Conservation (phyloP, 2,329 filamentous ascomycete species). For the Pyrenochaeta sp. region DNA sequence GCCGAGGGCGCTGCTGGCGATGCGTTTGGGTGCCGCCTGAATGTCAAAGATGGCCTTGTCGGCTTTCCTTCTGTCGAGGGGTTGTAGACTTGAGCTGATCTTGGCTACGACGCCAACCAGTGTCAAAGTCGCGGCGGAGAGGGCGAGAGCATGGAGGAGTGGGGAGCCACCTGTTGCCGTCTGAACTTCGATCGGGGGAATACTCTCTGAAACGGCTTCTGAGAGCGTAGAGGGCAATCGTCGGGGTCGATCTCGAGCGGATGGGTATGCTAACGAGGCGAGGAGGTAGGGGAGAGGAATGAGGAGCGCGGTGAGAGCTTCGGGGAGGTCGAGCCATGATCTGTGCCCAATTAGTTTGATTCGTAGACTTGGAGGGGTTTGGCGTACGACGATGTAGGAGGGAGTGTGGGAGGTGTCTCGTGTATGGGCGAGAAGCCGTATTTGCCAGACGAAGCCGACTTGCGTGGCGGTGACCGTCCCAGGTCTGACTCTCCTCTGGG, state of each 20-base stretch:
- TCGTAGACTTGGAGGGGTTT: neutral
- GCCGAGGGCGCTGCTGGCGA: slow-evolving; percentile 48
- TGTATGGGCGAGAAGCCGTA: slow-evolving; percentile 47
- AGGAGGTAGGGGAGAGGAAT: slow-evolving; percentile 59
- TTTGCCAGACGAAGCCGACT: slow-evolving; percentile 23
- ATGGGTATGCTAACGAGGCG: slow-evolving; percentile 56
- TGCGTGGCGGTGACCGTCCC: slow-evolving; percentile 44
- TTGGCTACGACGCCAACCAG: slow-evolving; percentile 53
- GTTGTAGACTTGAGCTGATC: slow-evolving; percentile 35
- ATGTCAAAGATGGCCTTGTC: slow-evolving; percentile 19
- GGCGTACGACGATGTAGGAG: slow-evolving; percentile 32
- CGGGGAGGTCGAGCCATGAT: slow-evolving; percentile 49
- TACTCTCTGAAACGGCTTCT: slow-evolving; percentile 30
- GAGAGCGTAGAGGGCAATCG: slow-evolving; percentile 28
- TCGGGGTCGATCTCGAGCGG: slow-evolving; percentile 14
- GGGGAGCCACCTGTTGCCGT: slow-evolving; percentile 27
- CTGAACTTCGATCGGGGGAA: slow-evolving; percentile 14
- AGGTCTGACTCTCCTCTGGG: slow-evolving; percentile 56
- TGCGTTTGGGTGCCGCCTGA: slow-evolving; percentile 22
- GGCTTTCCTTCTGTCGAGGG: slow-evolving; percentile 46
- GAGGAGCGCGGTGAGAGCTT: slow-evolving; percentile 59
- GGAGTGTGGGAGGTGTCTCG: slow-evolving; percentile 30
- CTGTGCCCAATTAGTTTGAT: slow-evolving; percentile 20
- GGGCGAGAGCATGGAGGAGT: slow-evolving; percentile 53
- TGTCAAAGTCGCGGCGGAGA: slow-evolving; percentile 57